Evolutionary conservation across 306 rosid genomes (phyloP), one percentile per base, ranked within the genome.

Genomic region (Alnus rubra): DNA sequence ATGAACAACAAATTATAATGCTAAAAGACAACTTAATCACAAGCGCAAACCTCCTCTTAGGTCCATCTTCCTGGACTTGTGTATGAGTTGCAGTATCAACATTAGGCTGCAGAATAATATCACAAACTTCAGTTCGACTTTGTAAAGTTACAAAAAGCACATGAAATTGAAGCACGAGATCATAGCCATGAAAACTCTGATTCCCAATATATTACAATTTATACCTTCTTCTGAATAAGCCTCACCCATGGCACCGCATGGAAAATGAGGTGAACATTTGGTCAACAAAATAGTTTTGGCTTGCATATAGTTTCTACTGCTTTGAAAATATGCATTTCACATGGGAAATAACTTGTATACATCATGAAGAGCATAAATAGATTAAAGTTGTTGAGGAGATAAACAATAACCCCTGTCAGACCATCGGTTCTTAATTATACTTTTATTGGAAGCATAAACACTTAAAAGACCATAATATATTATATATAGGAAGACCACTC

Each of bases 21-120:
- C 67, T 53, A 56, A 28, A 69, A 9, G 65, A n/a, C 54, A 55
- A 65, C 54, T 64, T 52, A 80, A 80, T 74, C 58, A 81, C 51
- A 84, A 76, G 82, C 75, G 78, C 85, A 84, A 82, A 95, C 99
- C 99, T 95, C 88, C 93, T 86, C 89, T 88, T 88, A 45, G 98
- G 94, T 54, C 99, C 99, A 83, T 95, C 99, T 75, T 82, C 88
- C 90, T 86, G 88, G 74, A 95, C 94, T 67, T 83, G 93, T 80
- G 93, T 81, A 79, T 62, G 98, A 67, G 99, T 95, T 85, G 94
- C 83, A 60, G 93, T 83, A 84, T 88, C 98, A 75, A 85, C 82
- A 78, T 86, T 92, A 77, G 81, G 88, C 99, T 95, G 86, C 86
- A 86, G 50, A 81, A 49, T 65, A 77, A 82, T 79, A 83, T 73